Evolutionary conservation across 257 asterid genomes (phyloP), one percentile per base, ranked within the genome.

Genomic region (Nicotiana benthamiana): DNA sequence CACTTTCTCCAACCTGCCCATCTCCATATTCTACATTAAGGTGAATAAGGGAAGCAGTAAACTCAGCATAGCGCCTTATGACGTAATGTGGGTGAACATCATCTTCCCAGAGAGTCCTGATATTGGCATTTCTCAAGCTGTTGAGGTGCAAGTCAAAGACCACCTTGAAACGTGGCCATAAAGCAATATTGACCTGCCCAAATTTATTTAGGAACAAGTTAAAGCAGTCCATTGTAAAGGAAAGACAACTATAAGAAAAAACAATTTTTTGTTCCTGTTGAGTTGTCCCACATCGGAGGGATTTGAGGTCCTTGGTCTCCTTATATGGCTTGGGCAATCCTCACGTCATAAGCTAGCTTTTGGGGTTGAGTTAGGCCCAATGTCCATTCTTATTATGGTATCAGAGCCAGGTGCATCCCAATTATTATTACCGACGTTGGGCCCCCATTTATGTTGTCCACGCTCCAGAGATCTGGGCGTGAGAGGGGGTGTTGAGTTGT

Each of bases 151-250:
- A 91, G 87, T 95, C 98, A 83, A 95, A 93, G 63, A 93, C 99
- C 93, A 95, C 89, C 93, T 95, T 95, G 90, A 95, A 95, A 77
- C 98, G 96, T 43, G 99, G 99, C 98, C 99, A 95, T 82, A 95
- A 84, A 53, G 97, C 86, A 84, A 95, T 93, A 82, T 95, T 95
- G 57, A 95, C 93, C 98, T 95, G 97, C 84, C 75, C 84, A 85
- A 34, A 83, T 75, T 60, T 65, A 77, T 64, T 66, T 26, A 26
- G 27, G 20, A 57, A 57, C 13, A 57, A 57, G 63, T 54, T 6
- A n/a, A 2, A 57, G 13, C 15, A 51, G 17, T 51, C 56, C 56
- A 51, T 51, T 51, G 56, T 51, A 51, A 51, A 51, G 56, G 18
- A 51, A 15, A 51, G 56, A 51, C 18, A 51, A 51, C 56, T 15